Base-by-base conservation (phyloP, 2,329 filamentous ascomycete species). In the Dendrostoma leiphaemia region DNA sequence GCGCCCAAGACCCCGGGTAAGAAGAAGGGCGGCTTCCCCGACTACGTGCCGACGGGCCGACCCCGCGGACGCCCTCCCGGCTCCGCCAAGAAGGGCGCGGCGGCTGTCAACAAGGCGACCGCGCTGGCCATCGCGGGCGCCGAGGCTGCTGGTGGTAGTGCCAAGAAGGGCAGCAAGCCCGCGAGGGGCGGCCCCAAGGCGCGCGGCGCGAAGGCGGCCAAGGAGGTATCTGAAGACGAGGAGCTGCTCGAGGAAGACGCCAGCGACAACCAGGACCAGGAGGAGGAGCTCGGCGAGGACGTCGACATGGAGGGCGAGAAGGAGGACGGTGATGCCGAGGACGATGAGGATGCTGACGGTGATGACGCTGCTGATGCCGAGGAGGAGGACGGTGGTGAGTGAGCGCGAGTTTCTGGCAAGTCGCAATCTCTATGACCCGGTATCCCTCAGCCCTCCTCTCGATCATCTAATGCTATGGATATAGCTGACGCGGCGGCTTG, bases 371-470 rank as follows among this genome's bases (percentile, higher is more conserved):
- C 12, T 31, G 44, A 52, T 17, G 46, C 13, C 21, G 44, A 43
- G 44, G 38, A 17, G 35, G 49, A 48, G 31, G 49, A 52, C n/a
- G 49, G 54, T 46, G 52, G 55, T 57, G 55, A 57, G 55, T 57
- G 55, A 57, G 38, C 49, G 37, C 45, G 49, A 55, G 43, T 46
- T 48, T 28, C 29, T 51, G 48, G 55, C 51, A 57, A 57, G 51
- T 35, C 48, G 26, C 51, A 46, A 48, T n/a, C 26, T n/a, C 21
- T 12, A 29, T 34, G 26, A 23, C 24, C 44, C 28, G 17, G 41
- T 13, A 24, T 3, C 6, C 28, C 15, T n/a, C 26, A n/a, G n/a
- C 8, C 35, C 19, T 35, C 5, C 15, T 48, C 13, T 45, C 24
- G 23, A 19, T 2, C 41, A 10, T 45, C 5, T 31, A 24, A 10